Evolutionary conservation across 768 basidiomycete species (phyloP).

Genomic region (Cubamyces lactineus): DNA sequence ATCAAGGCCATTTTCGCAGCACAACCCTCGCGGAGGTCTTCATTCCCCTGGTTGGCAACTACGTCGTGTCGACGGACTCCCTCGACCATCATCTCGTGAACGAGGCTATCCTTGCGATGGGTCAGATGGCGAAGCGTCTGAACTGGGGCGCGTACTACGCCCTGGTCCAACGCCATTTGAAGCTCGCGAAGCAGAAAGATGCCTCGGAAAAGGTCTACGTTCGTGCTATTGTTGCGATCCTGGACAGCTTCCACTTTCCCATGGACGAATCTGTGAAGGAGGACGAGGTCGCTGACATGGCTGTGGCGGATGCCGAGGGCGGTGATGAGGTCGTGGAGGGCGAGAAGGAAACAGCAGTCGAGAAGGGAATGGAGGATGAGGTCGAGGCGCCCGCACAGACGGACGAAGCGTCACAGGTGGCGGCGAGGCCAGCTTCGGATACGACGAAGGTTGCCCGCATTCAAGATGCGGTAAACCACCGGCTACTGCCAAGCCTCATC

Average conservation of each 20-base stretch:
- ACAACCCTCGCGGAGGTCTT: constrained; percentile 79
- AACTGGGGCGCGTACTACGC: constrained; percentile 84
- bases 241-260: constrained; percentile 91
- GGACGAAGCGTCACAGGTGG: constrained; percentile 8
- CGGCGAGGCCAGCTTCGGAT: constrained; percentile 16
- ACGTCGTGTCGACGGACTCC: constrained; percentile 61
- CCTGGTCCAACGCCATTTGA: constrained; percentile 81
- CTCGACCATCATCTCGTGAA: constrained; percentile 87
- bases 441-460: constrained; percentile 42
- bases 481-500: constrained; percentile 80
- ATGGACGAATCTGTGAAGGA: constrained; percentile 62
- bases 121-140: constrained; percentile 75
- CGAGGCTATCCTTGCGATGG: constrained; percentile 82
- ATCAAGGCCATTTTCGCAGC: constrained; percentile 66
- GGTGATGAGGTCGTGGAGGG: constrained; percentile 33
- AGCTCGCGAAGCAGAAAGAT: constrained; percentile 66
- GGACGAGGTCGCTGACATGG: constrained; percentile 32
- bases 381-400: constrained; percentile 26
- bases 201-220: constrained; percentile 78
- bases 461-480: constrained; percentile 73
- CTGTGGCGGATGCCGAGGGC: constrained; percentile 31
- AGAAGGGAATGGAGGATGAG: background rate
- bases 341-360: background rate
- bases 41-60: constrained; percentile 84
- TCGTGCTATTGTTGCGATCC: constrained; percentile 79